phyloP scores from a whole-genome alignment of 2,329 filamentous ascomycete genomes.

The Trichoderma gracile region DNA sequence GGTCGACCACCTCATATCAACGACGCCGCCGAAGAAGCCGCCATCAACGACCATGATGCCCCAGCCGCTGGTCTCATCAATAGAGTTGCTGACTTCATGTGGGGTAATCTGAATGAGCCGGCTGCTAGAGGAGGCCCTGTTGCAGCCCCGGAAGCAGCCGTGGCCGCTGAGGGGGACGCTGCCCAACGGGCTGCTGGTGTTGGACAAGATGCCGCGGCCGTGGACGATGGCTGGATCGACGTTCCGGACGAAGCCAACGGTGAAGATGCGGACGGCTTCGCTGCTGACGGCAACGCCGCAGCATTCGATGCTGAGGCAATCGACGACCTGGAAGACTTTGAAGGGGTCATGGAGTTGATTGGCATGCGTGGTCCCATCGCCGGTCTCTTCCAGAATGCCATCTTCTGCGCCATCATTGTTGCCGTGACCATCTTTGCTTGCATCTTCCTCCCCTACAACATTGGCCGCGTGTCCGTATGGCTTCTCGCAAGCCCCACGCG shows the following conservation, averaged over 20 bases:
- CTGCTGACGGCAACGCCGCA: constrained; percentile 47
- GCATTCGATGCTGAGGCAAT: constrained; percentile 74
- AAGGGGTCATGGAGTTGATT: constrained; percentile 92
- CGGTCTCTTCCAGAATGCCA: constrained; percentile 88
- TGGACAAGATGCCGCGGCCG: constrained; percentile 32
- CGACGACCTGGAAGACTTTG: constrained; percentile 89
- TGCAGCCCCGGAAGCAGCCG: constrained; percentile 1
- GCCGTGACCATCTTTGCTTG: constrained; percentile 82
- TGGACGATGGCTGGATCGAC: constrained; percentile 51
- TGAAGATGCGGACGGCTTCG: constrained; percentile 46
- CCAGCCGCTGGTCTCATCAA: constrained; percentile 34
- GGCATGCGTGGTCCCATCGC: constrained; percentile 93
- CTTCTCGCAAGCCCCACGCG: constrained; percentile 77
- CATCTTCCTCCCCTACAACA: constrained; percentile 88
- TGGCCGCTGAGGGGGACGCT: neutral
- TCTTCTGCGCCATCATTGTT: constrained; percentile 90
- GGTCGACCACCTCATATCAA: constrained; percentile 1
- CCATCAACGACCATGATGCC: constrained; percentile 25
- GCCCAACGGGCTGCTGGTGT: neutral
- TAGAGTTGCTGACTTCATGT: constrained; percentile 60
- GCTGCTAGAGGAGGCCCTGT: constrained; percentile 27
- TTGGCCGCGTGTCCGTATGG: constrained; percentile 81
- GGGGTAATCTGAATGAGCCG: constrained; percentile 54
- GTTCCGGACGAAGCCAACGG: constrained; percentile 35
- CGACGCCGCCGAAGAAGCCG: constrained; percentile 25